A percentile compares a stretch with the other conserved stretches of the same genome.
phyloP scores from a whole-genome alignment of 176 grass and related monocot species.

The Triticum turgidum region DNA sequence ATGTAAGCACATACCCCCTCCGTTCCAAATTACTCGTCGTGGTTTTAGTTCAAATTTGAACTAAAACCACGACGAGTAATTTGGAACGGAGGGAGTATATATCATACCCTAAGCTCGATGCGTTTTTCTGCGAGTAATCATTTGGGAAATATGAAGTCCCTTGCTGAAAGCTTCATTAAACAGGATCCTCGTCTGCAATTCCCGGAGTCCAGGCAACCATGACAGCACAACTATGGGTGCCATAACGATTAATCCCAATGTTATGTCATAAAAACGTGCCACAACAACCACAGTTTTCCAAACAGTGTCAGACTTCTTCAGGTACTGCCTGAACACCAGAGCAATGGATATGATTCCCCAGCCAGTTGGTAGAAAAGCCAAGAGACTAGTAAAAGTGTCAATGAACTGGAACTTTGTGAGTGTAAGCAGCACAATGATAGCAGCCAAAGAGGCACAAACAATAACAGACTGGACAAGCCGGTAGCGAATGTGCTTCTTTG shows the following conservation, averaged over 20 bases:
- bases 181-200: slow-evolving; percentile 96
- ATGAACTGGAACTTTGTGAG: slow-evolving; percentile 74
- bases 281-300: slow-evolving; percentile 71
- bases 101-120: slow-evolving; percentile 59
- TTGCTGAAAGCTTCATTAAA: slow-evolving; percentile 96
- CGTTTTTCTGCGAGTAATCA: slow-evolving; percentile 80
- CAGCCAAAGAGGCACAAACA: slow-evolving; percentile 50
- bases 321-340: slow-evolving; percentile 72
- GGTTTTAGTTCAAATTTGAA: too few species aligned
- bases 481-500: slow-evolving; percentile 85
- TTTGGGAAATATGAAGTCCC: slow-evolving; percentile 82
- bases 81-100: not conserved
- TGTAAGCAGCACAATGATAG: slow-evolving; percentile 54
- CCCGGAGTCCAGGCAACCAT: slow-evolving; percentile 88
- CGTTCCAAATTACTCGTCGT: too few species aligned
- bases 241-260: slow-evolving; percentile 78
- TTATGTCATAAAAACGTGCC: slow-evolving; percentile 83
- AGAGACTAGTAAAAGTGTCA: slow-evolving; percentile 75
- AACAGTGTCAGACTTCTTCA: slow-evolving; percentile 59
- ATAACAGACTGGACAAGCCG: slow-evolving; percentile 68
- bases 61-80: too few species aligned
- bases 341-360: slow-evolving; percentile 93
- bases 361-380: slow-evolving; percentile 88
- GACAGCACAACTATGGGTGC: slow-evolving; percentile 80
- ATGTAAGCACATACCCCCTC: not conserved